Percentiles rank a stretch among this genome's conserved stretches.
Conservation (phyloP, 2,329 filamentous ascomycete species). For the Aurifilum marmelostoma region DNA sequence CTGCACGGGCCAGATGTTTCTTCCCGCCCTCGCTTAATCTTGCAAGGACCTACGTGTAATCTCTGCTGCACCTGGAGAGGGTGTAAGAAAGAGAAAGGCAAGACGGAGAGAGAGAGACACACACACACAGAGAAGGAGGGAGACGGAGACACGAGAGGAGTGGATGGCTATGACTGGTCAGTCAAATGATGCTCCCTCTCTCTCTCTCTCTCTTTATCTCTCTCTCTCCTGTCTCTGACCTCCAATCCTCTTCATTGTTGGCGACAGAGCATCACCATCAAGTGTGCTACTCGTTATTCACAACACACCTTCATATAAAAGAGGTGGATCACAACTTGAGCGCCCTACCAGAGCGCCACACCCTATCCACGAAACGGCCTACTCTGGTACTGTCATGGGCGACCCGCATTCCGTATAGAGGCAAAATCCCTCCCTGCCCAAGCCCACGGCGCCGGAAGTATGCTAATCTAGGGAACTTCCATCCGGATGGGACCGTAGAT, state of each 20-base stretch:
- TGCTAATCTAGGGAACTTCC: constrained; percentile 4
- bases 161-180: too few species aligned
- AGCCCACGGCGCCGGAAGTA: constrained; percentile 1
- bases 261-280: too few species aligned
- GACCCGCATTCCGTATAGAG: neutral
- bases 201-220: too few species aligned
- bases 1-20: constrained; percentile 20
- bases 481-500: neutral
- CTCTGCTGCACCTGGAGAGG: neutral
- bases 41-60: neutral
- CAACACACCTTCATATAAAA: too few species aligned
- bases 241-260: too few species aligned
- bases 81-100: neutral
- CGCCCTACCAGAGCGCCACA: neutral
- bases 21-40: constrained; percentile 13
- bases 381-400: neutral
- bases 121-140: too few species aligned
- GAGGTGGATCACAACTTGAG: neutral
- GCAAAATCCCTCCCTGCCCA: neutral
- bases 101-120: too few species aligned
- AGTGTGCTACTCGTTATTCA: neutral
- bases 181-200: too few species aligned
- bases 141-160: too few species aligned
- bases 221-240: too few species aligned
- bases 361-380: neutral